Evolutionary conservation across 495 filamentous ascomycete species (phyloP).

Genomic region (Penicillium cataractarum): DNA sequence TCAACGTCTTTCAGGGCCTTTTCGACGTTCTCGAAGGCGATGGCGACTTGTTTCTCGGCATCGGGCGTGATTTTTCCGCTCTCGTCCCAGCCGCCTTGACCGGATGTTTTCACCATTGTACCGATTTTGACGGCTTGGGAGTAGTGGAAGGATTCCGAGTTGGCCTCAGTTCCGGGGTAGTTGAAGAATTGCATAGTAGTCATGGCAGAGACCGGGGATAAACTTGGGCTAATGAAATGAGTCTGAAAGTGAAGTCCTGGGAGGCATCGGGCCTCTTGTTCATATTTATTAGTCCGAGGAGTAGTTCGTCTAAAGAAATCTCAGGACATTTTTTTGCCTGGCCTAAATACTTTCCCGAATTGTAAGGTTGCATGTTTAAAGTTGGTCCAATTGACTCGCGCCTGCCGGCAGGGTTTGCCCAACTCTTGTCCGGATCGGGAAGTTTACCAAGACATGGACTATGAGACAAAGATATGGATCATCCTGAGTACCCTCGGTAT

Average conservation of each 20-base stretch:
- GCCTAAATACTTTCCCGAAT: too few species aligned
- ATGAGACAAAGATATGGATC: neutral
- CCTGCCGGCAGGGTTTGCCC: neutral
- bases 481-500: neutral
- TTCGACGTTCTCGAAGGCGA: slow-evolving; percentile 18
- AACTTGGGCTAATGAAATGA: neutral
- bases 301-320: neutral
- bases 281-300: neutral
- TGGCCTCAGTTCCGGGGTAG: slow-evolving; percentile 20
- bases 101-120: slow-evolving; percentile 19
- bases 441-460: neutral
- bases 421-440: neutral
- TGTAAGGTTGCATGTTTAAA: too few species aligned
- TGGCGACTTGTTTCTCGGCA: slow-evolving; percentile 17
- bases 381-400: too few species aligned
- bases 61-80: slow-evolving; percentile 11
- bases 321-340: too few species aligned
- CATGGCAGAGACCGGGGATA: neutral
- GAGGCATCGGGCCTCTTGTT: neutral
- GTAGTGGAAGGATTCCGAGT: slow-evolving; percentile 23
- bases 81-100: slow-evolving; percentile 22
- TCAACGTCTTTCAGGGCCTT: slow-evolving; percentile 17
- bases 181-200: slow-evolving; percentile 17
- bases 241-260: neutral
- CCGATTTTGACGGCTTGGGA: slow-evolving; percentile 21